Evolutionary conservation across 1,139 yeast species (phyloP), one percentile per base, ranked within the genome.

Genomic region (Saccharomyces hybrid): DNA sequence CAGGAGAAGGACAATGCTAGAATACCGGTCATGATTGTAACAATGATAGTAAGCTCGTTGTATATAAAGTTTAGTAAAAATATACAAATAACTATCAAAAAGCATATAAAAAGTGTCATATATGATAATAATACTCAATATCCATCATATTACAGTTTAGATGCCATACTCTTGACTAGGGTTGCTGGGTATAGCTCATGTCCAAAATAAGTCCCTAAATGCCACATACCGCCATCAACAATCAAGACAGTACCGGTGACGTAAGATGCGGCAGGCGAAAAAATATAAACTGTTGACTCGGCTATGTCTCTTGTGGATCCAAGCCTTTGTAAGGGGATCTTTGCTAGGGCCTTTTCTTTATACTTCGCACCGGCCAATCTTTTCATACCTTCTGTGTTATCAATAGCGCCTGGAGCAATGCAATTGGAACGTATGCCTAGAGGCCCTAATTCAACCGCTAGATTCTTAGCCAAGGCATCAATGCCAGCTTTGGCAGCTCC

Each of bases 401-500:
- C 87, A 62, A 88, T 88, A 13, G 86, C 83, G 2, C 97, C 97
- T 0, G 97, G 97, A 0, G 96, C 96, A 60, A 90, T 80, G 66
- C 87, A 82, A 69, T 90, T 90, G 52, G 83, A 79, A 54, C 91
- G 78, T 50, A 90, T 80, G 2, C 97, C 97, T 55, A 86, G 68
- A 0, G 97, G 96, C 1, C 97, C 97, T 57, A 88, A 75, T 70
- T 90, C 97, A 7, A 88, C 90, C 0, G 97, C 95, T 58, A 90
- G 71, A 0, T 89, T 85, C 61, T 85, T 83, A 25, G 90, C 83
- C 48, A 90, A 74, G 0, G 96, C 95, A 67, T 90, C 97, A 38
- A 90, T 81, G 20, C 96, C 97, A 1, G 97, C 96, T 73, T 90
- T 90, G 5, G 97, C 97, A 0, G 97, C 96, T 1, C 90, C 86